Evolutionary conservation across 1,139 yeast genomes (phyloP), one percentile per base, ranked within the genome.

Genomic region (Kodamaea alishanica): DNA sequence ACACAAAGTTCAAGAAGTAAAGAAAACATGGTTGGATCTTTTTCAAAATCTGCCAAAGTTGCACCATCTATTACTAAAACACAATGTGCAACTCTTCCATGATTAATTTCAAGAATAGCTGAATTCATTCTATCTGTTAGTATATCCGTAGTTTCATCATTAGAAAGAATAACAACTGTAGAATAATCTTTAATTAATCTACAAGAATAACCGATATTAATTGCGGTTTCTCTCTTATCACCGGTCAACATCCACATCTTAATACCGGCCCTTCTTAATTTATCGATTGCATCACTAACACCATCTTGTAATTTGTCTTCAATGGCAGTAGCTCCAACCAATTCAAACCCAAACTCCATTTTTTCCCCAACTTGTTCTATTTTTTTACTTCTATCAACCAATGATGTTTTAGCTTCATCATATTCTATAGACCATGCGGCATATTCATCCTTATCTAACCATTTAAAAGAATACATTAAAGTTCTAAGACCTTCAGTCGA

Each of bases 171-270:
- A n/a, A 90, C 80, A 6, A 90, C 86, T 0, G 95, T 85, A 0
- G 97, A 88, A 56, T 85, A 94, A 54, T 92, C 98, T 55, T 90
- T 87, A 51, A 94, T 90, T 44, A 94, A 68, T 27, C 90, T 81
- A 61, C 98, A 94, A 4, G 97, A 84, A 55, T 90, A 87, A 0
- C 98, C 98, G 60, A 94, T 92, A 55, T 89, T 92, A 43, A 92
- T 89, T 1, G 99, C 98, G 0, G 99, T 94, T 61, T 94, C 99
- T 44, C 97, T 73, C 56, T 92, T 92, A 57, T 92, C 99, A 38
- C 99, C 99, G 0, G 99, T 92, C 42, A 92, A 70, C 97, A 92
- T 92, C 98, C 99, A 92, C 70, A 94, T 65, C 55, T 84, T 87
- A 42, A 92, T 89, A 5, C 96, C 96, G 0, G 98, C 98, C 45